A percentile compares a stretch with the other conserved stretches of the same genome.
Evolutionary conservation across 2,329 filamentous ascomycete species (phyloP).

Genomic region (Periconia sp.): DNA sequence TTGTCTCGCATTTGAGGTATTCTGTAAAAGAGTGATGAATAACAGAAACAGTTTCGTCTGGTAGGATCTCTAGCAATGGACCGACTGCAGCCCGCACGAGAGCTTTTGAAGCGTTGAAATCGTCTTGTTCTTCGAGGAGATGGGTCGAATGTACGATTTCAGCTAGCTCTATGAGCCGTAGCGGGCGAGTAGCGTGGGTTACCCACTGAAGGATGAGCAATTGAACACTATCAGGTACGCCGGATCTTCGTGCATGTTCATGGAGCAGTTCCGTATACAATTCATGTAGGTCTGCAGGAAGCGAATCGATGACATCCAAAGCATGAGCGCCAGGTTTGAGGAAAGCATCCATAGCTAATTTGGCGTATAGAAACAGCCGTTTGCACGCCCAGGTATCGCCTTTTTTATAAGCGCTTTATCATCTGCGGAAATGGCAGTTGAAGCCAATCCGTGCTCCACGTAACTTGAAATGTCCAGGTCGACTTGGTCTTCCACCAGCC

Average conservation of each 20-base stretch:
- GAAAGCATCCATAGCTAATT: conserved; percentile 46
- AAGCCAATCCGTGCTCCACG: conserved; percentile 29
- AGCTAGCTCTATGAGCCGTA: conserved; percentile 50
- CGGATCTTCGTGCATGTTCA: conserved; percentile 40
- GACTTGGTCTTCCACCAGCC: conserved; percentile 42
- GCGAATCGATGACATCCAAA: conserved; percentile 24
- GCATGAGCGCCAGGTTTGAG: conserved; percentile 25
- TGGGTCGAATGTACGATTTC: conserved; percentile 21
- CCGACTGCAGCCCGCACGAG: conserved; percentile 44
- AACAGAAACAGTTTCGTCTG: conserved; percentile 13
- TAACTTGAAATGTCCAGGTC: conserved; percentile 47
- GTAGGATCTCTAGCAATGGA: conserved; percentile 48
- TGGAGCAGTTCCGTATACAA: conserved; percentile 46
- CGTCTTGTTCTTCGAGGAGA: conserved; percentile 1
- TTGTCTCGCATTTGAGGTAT: conserved; percentile 6
- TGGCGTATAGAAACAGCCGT: conserved; percentile 53
- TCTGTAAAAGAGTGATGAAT: conserved; percentile 3
- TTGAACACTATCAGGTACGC: conserved; percentile 36
- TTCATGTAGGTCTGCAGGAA: conserved; percentile 43
- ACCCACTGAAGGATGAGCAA: conserved; percentile 45
- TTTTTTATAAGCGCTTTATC: conserved; percentile 13
- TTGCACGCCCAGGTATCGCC: conserved; percentile 40
- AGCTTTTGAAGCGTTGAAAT: conserved; percentile 31
- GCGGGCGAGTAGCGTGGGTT: conserved; percentile 46
- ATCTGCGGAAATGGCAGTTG: conserved; percentile 1